A percentile compares a stretch with the other conserved stretches of the same genome.
These are phyloP conservation scores for Setomelanomma holmii DNA, from an alignment of 2,329 filamentous ascomycete genomes.

Conservation along the genomic window DNA sequence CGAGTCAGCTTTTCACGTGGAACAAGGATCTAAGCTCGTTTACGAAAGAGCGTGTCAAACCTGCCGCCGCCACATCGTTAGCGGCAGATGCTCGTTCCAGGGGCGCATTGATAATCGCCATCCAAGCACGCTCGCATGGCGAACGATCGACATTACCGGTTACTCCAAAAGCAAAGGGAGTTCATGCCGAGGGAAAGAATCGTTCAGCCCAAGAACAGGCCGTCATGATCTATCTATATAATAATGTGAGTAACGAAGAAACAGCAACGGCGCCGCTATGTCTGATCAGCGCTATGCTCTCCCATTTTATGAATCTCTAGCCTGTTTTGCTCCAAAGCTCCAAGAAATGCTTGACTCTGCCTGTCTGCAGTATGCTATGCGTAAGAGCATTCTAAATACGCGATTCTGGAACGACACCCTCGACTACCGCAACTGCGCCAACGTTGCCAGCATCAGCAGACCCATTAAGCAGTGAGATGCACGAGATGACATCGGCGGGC, in stretches of 20 bases:
- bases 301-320: slow-evolving; percentile 2
- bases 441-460: slow-evolving; percentile 51
- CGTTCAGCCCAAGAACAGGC: background rate
- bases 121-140: slow-evolving; percentile 5
- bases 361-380: slow-evolving; percentile 6
- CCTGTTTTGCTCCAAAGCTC: slow-evolving; percentile 21
- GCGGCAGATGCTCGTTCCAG: slow-evolving; percentile 18
- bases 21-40: slow-evolving; percentile 7
- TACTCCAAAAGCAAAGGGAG: background rate
- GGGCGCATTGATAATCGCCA: slow-evolving; percentile 16
- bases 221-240: background rate
- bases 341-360: slow-evolving; percentile 21
- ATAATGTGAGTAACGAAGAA: background rate
- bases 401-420: slow-evolving; percentile 47
- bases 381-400: slow-evolving; percentile 22
- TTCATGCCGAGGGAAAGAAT: background rate
- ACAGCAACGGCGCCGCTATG: background rate
- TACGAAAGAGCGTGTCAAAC: background rate
- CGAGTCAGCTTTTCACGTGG: slow-evolving; percentile 27
- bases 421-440: slow-evolving; percentile 50
- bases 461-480: slow-evolving; percentile 62
- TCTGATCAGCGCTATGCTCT: background rate
- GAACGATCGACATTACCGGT: slow-evolving; percentile 4
- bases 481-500: slow-evolving; percentile 83
- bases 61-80: slow-evolving; percentile 13